Percentiles rank a stretch among this genome's conserved stretches.
Conservation (phyloP, 1,284 basidiomycete genomes). For the Amylostereum chailletii region DNA sequence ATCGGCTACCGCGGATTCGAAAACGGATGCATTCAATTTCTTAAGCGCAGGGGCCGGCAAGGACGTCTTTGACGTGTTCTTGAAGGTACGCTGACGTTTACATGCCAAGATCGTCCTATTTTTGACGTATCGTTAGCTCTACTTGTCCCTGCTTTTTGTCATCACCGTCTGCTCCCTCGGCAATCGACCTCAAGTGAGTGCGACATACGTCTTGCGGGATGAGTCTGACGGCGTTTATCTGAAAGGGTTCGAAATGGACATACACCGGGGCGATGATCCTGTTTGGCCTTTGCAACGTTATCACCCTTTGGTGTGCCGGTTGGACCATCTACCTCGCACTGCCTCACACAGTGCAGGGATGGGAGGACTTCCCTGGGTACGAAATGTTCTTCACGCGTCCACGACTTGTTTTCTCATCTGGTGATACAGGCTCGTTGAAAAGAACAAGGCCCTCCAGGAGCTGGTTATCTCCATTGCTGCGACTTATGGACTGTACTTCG, state of each 20-base stretch:
- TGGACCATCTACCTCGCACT: constrained; percentile 83
- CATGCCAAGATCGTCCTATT: constrained; percentile 11
- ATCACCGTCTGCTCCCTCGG: constrained; percentile 77
- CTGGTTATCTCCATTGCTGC: constrained; percentile 75
- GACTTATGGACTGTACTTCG: constrained; percentile 85
- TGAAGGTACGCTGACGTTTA: constrained; percentile 42
- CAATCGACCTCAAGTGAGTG: constrained; percentile 66
- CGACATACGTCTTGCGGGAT: background rate
- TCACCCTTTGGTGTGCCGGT: constrained; percentile 82
- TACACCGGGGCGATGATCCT: constrained; percentile 69
- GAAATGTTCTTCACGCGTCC: constrained; percentile 16
- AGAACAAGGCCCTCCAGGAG: constrained; percentile 68
- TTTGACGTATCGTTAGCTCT: constrained; percentile 35
- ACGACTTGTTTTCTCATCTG: background rate
- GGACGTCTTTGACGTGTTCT: constrained; percentile 73
- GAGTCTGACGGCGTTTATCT: constrained; percentile 2
- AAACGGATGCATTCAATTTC: constrained; percentile 73
- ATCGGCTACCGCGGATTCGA: constrained; percentile 54
- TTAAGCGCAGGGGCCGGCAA: constrained; percentile 62
- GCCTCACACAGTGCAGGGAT: constrained; percentile 63
- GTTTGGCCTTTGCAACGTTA: constrained; percentile 68
- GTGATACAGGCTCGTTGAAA: constrained; percentile 41
- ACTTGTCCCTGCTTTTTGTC: constrained; percentile 70
- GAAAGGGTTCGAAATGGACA: constrained; percentile 73
- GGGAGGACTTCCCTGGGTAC: constrained; percentile 61